Conservation (phyloP, 208 protist species). For the Crithidia fasciculata region DNA sequence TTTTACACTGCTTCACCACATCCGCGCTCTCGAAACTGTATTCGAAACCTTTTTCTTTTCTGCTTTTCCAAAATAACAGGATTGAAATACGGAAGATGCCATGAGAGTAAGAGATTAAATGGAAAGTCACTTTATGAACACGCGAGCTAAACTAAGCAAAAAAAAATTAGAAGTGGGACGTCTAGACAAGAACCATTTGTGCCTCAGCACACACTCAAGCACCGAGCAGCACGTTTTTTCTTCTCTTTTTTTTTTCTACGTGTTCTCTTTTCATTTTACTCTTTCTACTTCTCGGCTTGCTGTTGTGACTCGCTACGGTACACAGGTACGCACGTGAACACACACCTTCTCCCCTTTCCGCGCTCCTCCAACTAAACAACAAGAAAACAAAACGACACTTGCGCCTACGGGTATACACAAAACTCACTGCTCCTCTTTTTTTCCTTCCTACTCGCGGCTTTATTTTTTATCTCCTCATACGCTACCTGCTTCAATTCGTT, state of each 20-base stretch:
- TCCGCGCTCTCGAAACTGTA: neutral
- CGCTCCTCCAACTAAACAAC: neutral
- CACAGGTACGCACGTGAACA: neutral
- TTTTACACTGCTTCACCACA: neutral
- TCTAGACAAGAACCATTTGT: neutral
- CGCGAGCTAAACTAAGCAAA: neutral
- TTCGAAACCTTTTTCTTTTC: neutral
- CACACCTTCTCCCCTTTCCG: neutral
- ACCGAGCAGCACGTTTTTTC: neutral
- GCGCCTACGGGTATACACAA: no score
- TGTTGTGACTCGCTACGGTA: no score
- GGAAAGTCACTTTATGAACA: neutral
- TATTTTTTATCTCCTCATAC: neutral
- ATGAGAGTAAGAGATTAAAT: neutral
- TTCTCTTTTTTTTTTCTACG: slow-evolving; percentile 8
- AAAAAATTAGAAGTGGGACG: neutral
- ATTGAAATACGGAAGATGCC: no score
- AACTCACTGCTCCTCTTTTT: no score
- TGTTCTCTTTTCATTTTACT: neutral
- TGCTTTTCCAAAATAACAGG: no score
- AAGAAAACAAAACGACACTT: no score
- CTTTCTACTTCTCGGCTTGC: neutral
- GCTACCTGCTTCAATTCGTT: no score
- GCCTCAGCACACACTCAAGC: no score
- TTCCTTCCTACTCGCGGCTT: neutral